Base-by-base conservation (phyloP, 805 yeast genomes). In the Yarrowia bubula region DNA sequence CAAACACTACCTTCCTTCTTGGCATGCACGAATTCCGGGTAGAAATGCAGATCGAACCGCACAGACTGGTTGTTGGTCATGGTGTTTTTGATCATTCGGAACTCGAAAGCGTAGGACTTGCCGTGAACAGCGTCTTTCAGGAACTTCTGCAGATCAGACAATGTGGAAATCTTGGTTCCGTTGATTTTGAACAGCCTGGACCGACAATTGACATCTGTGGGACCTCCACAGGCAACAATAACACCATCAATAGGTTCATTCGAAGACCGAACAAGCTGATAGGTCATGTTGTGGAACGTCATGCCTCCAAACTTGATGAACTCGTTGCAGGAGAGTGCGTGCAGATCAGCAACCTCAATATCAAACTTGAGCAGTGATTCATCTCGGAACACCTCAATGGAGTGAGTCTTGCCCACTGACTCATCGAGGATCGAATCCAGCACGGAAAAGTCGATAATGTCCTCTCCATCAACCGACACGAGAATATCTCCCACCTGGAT, bases 291-390 rank as follows among this genome's bases (percentile, higher is more conserved):
- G 72, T 92, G 91, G 76, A 92, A 90, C 0, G 90, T 83, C 1
- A 96, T 96, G 66, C 97, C 97, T 60, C 89, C 88, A 8, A 89
- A 93, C 65, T 86, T 88, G 9, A 92, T 86, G 73, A 84, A 91
- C 69, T 91, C 80, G 70, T 82, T 83, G 38, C 97, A 97, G 0
- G 97, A 88, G 32, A 92, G 89, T 3, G 81, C 78, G 73, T 92
- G 97, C 67, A 92, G 78, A 71, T 92, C 89, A 35, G 88, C 90
- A 42, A 92, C 88, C 15, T 71, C 74, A 62, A 90, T 83, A 4
- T 68, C 73, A 33, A 84, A 80, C 8, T 70, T 74, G 10, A 85
- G 73, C 62, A 83, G 82, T 66, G 81, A 75, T 7, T 96, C 95
- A 48, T 92, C 90, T 73, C 97, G 83, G 76, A 89, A 91, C 28